Percentiles rank a stretch among this genome's conserved stretches.
Evolutionary conservation across 805 yeast genomes (phyloP).

Genomic region (Saccharomyces kudriavzevii): DNA sequence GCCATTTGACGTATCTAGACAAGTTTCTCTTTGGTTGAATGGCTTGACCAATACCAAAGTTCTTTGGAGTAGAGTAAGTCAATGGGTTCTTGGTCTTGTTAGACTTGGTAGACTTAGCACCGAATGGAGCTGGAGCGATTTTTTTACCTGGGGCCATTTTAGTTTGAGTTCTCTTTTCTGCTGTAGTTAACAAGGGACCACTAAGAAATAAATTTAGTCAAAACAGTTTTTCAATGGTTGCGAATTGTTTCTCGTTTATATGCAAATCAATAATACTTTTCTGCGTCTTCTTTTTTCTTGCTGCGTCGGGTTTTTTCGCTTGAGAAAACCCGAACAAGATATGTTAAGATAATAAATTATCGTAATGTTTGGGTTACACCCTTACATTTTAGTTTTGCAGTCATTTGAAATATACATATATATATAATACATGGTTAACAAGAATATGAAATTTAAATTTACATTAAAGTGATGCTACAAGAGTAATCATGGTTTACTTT

Average conservation of each 20-base stretch:
- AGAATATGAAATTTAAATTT: neutral
- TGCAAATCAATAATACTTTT: neutral
- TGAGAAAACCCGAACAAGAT: neutral
- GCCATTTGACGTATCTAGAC: slow-evolving; percentile 98
- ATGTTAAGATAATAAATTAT: neutral
- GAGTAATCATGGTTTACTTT: neutral
- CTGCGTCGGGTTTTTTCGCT: neutral
- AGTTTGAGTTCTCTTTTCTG: slow-evolving; percentile 1
- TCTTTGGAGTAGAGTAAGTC: slow-evolving; percentile 81
- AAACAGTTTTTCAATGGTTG: too few species aligned
- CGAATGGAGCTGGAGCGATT: slow-evolving; percentile 98
- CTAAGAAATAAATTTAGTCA: neutral
- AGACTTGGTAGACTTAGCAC: slow-evolving; percentile 56
- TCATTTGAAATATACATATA: neutral
- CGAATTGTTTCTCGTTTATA: neutral
- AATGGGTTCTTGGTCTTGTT: slow-evolving; percentile 70
- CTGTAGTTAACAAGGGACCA: neutral
- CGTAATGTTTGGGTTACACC: neutral
- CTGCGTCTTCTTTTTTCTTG: neutral
- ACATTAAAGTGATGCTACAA: neutral
- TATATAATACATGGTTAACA: neutral
- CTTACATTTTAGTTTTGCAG: neutral
- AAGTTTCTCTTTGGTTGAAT: slow-evolving; percentile 94
- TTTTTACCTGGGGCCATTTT: slow-evolving; percentile 55
- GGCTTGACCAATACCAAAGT: slow-evolving; percentile 94